Evolutionary conservation across 2,329 filamentous ascomycete genomes (phyloP), one percentile per base, ranked within the genome.

Genomic region (Aureobasidium sp.): DNA sequence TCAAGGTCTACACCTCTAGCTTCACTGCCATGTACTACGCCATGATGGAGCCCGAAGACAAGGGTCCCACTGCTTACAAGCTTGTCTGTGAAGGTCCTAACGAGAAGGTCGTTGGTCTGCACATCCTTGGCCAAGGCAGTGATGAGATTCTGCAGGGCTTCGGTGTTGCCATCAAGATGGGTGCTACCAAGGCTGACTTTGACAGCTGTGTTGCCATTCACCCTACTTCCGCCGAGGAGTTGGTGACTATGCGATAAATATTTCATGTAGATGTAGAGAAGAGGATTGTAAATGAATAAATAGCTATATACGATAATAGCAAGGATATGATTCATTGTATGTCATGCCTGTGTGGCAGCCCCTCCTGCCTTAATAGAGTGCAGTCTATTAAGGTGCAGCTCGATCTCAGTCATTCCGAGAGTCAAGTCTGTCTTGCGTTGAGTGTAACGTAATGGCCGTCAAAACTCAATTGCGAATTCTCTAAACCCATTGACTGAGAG

Each of bases 21-120:
- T 95, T 95, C 77, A 89, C 86, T 10, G 89, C 86, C 70, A 90
- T 95, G 89, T 95, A 91, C 81, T 95, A 92, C 75, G 83, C 87
- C 66, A 91, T 95, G 88, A 91, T 93, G 86, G 88, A 91, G 64
- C 83, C 81, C 2, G 86, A 89, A 65, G 79, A 91, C 59, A 95
- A 94, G 82, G 86, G 78, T 0, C 89, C 89, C 0, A 92, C 89
- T 11, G 84, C 81, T 62, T 95, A 92, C 80, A 95, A 95, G 82
- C 79, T 95, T 62, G 78, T 95, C 66, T 88, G 86, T 68, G 78
- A 81, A 10, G 89, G 90, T 1, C 84, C 87, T 25, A 86, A 94
- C 66, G 88, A 95, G 79, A 90, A 86, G 79, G 87, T 96, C 25
- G 88, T 96, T 5, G 91, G 90, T 30, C 77, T 95, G 73, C 90